Percentiles rank a stretch among this genome's conserved stretches.
These are phyloP conservation scores for Coemansia sp. DNA, from an alignment of 192 early-diverging fungal genomes.

Conservation along the genomic window DNA sequence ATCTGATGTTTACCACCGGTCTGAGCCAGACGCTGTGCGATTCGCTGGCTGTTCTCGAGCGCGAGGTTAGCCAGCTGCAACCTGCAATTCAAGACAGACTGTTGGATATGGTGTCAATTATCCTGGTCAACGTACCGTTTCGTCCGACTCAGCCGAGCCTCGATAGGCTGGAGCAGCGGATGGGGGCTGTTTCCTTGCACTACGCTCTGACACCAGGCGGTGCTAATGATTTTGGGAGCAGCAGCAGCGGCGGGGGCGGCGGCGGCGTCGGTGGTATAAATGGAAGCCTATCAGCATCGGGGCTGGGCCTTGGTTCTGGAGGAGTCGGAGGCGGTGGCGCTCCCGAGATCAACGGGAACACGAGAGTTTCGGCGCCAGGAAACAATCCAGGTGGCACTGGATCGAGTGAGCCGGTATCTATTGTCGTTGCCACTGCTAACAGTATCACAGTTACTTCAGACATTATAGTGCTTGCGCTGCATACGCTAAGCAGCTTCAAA, in stretches of 20 bases:
- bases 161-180: slow-evolving; percentile 29
- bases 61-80: slow-evolving; percentile 76
- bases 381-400: neutral
- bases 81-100: slow-evolving; percentile 86
- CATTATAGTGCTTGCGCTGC: slow-evolving; percentile 80
- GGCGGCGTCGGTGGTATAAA: slow-evolving; percentile 40
- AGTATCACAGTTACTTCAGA: slow-evolving; percentile 30
- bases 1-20: slow-evolving; percentile 90
- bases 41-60: slow-evolving; percentile 78
- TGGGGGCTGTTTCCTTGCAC: slow-evolving; percentile 25
- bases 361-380: neutral
- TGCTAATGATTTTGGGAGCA: neutral
- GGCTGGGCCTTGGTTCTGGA: neutral
- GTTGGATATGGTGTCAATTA: slow-evolving; percentile 86
- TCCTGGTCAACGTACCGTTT: slow-evolving; percentile 82
- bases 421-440: slow-evolving; percentile 16
- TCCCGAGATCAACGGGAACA: neutral
- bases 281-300: neutral
- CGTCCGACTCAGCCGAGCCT: slow-evolving; percentile 34
- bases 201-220: slow-evolving; percentile 4
- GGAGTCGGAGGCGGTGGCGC: slow-evolving; percentile 37
- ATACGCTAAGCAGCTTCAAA: slow-evolving; percentile 85
- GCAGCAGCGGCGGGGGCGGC: slow-evolving; percentile 50
- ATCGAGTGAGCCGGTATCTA: slow-evolving; percentile 12
- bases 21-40: slow-evolving; percentile 80